Evolutionary conservation across 495 filamentous ascomycete genomes (phyloP), one percentile per base, ranked within the genome.

Genomic region (Trichoderma gamsii): DNA sequence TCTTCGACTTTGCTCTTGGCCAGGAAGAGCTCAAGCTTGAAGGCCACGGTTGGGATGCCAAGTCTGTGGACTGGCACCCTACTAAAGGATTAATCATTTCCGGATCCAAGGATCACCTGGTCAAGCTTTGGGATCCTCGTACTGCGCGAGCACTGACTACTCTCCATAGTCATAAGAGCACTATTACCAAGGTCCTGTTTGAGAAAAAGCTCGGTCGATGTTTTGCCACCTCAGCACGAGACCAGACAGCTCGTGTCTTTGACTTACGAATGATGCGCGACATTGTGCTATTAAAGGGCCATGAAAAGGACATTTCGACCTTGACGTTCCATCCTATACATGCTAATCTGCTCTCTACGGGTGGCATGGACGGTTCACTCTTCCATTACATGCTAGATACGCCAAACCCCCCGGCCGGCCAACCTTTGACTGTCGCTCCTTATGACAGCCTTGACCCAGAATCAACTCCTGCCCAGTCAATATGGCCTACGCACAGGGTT

Each of bases 201-300:
- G 93, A 97, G 70, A 88, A 87, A 23, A 88, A 87, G 3, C 91
- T 89, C 71, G 92, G 89, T 12, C 87, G 91, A 66, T 86, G 96
- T 35, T 83, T 99, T 38, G 95, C 95, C 44, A 96, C 95, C 0
- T 94, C 92, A 35, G 96, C 92, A 21, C 87, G 95, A 70, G 95
- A 99, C 72, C 90, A 94, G 73, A 95, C 90, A 4, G 92, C 92
- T 41, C 86, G 95, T 59, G 86, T 99, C 12, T 97, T 97, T 71
- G 95, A 99, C 75, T 81, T 99, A 43, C 89, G 95, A 16, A 97
- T 97, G 89, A 98, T 99, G 95, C 90, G 96, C 66, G 95, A 99
- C 76, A 91, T 97, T 61, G 90, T 90, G 72, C 87, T 99, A 43
- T 83, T 99, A 21, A 87, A 90, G 65, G 94, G 95, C 16, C 92